These are phyloP conservation scores for Geum urbanum DNA, from an alignment of 306 rosid species.

Conservation along the genomic window DNA sequence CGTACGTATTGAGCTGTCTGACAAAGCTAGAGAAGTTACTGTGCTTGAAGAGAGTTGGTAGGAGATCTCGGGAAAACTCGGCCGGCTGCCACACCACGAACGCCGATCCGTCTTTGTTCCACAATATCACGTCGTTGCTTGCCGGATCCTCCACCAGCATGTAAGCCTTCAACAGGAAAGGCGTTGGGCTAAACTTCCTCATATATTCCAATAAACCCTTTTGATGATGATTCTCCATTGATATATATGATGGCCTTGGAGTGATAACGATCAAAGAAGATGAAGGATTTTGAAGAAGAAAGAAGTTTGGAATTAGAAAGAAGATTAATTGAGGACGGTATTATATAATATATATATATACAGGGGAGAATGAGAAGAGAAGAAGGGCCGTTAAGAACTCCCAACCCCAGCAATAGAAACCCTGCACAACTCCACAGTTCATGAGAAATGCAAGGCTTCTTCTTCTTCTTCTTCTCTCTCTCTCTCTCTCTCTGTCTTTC, in stretches of 20 bases:
- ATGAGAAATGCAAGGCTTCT: slow-evolving; percentile 74
- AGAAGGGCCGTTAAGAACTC: slow-evolving; percentile 98
- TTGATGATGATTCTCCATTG: slow-evolving; percentile 36
- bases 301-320: neutral
- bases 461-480: too few relatives aligned
- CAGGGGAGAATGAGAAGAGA: slow-evolving; percentile 59
- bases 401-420: slow-evolving; percentile 99
- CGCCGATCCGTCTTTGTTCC: slow-evolving; percentile 72
- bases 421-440: slow-evolving; percentile 99
- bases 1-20: slow-evolving; percentile 94
- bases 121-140: slow-evolving; percentile 61
- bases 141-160: slow-evolving; percentile 78
- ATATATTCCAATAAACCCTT: slow-evolving; percentile 53
- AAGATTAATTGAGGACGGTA: slow-evolving; percentile 14
- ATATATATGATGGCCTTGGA: neutral
- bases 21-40: slow-evolving; percentile 98
- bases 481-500: too few relatives aligned
- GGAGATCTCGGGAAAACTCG: slow-evolving; percentile 89
- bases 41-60: slow-evolving; percentile 92
- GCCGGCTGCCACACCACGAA: slow-evolving; percentile 93
- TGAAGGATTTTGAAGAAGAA: too few relatives aligned
- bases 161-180: slow-evolving; percentile 82
- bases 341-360: neutral
- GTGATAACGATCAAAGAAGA: neutral
- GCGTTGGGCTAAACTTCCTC: slow-evolving; percentile 74